These are phyloP conservation scores for Clitocybe nebularis DNA, from an alignment of 1,284 basidiomycete genomes.

Conservation along the genomic window DNA sequence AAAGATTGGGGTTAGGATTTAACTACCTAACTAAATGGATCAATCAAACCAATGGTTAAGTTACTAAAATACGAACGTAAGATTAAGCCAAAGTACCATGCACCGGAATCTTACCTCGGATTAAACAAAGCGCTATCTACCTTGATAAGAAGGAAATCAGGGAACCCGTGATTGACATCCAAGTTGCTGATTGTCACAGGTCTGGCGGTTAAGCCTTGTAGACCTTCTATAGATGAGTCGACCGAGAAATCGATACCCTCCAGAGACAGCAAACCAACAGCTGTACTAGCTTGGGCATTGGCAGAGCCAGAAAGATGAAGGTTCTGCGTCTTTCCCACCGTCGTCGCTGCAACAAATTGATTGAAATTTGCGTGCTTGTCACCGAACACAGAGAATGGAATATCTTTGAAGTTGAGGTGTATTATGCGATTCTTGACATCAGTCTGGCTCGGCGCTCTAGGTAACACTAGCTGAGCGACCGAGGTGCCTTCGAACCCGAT, in stretches of 20 bases:
- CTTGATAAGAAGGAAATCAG: constrained; percentile 68
- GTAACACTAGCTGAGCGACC: constrained; percentile 63
- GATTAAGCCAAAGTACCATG: too few species aligned
- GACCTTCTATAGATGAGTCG: constrained; percentile 56
- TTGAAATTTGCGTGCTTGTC: constrained; percentile 56
- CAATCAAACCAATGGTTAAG: constrained; percentile 56
- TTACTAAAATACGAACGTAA: constrained; percentile 39
- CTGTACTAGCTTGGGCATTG: constrained; percentile 62
- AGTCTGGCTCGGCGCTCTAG: constrained; percentile 56
- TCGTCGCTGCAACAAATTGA: constrained; percentile 66
- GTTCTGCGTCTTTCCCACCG: constrained; percentile 43
- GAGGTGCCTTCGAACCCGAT: constrained; percentile 50
- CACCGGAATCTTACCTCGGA: constrained; percentile 45
- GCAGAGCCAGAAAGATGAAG: constrained; percentile 59
- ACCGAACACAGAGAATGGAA: constrained; percentile 57
- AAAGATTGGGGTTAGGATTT: constrained; percentile 8
- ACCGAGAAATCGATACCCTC: constrained; percentile 63
- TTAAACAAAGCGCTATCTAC: constrained; percentile 58
- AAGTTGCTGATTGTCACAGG: constrained; percentile 58
- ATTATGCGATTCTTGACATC: constrained; percentile 64
- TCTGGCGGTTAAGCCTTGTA: constrained; percentile 64
- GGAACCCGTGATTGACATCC: constrained; percentile 70
- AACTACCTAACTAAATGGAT: not conserved
- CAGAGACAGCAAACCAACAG: constrained; percentile 65
- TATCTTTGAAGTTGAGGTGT: constrained; percentile 55